Percentiles rank a stretch among this genome's conserved stretches.
phyloP scores from a whole-genome alignment of 139 green algal genomes.

The Closterium sp. region DNA sequence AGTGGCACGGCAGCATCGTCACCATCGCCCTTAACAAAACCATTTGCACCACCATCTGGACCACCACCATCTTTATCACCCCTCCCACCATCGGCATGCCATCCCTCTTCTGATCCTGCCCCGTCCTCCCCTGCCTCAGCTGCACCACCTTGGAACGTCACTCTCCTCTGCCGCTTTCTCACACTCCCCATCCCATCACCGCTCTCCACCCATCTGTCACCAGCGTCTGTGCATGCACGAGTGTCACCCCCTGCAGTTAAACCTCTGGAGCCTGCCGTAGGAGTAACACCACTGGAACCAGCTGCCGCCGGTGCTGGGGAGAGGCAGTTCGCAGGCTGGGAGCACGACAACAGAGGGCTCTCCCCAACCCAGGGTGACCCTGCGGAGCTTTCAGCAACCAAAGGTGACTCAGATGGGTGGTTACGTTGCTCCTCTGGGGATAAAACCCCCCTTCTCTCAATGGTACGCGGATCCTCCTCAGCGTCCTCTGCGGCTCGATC shows the following conservation, averaged over 20 bases:
- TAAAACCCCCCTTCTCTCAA: background rate
- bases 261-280: too few species aligned
- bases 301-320: background rate
- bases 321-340: background rate
- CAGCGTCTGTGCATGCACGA: background rate
- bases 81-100: background rate
- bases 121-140: background rate
- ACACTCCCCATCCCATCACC: background rate
- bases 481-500: background rate
- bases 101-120: background rate
- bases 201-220: background rate
- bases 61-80: background rate
- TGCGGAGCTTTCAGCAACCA: background rate
- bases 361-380: background rate
- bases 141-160: background rate
- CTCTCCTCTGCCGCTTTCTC: conserved; percentile 2
- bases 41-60: conserved; percentile 14
- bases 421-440: background rate
- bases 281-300: background rate
- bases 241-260: background rate
- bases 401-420: background rate
- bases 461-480: background rate
- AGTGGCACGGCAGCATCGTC: background rate
- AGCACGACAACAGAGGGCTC: background rate
- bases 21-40: background rate